phyloP scores from a whole-genome alignment of 192 early-diverging fungal genomes.

The Coemansia aciculifera region DNA sequence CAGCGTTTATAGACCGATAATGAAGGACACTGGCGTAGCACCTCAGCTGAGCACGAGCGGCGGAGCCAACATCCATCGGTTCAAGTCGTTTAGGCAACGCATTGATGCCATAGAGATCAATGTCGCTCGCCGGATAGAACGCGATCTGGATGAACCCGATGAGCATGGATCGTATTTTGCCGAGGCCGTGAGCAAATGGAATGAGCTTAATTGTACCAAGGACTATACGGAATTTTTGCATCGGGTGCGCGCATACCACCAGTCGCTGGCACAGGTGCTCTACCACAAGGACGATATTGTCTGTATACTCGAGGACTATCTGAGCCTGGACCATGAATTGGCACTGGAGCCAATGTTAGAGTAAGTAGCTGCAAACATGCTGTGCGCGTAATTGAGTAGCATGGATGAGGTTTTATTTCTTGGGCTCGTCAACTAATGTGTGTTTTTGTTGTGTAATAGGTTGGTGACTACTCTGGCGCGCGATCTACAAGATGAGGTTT shows the following conservation, averaged over 20 bases:
- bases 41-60: constrained; percentile 48
- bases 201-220: constrained; percentile 86
- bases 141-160: constrained; percentile 60
- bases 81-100: constrained; percentile 57
- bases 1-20: constrained; percentile 5
- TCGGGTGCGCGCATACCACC: constrained; percentile 63
- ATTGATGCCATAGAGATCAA: constrained; percentile 83
- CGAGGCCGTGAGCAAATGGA: constrained; percentile 78
- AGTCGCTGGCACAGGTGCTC: constrained; percentile 83
- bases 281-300: constrained; percentile 86
- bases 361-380: constrained; percentile 48
- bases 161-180: constrained; percentile 79
- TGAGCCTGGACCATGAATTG: constrained; percentile 63
- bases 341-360: constrained; percentile 83
- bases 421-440: background rate
- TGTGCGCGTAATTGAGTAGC: background rate
- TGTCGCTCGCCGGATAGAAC: constrained; percentile 64
- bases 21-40: constrained; percentile 37
- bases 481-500: constrained; percentile 92
- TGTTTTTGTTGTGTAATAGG: constrained; percentile 34
- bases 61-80: constrained; percentile 45
- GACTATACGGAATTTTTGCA: constrained; percentile 73
- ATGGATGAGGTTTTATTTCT: background rate
- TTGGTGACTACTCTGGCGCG: constrained; percentile 78
- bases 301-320: constrained; percentile 61